Percentiles rank a stretch among this genome's conserved stretches.
phyloP scores from a whole-genome alignment of 345 rosid species.

The Salix dunnii region DNA sequence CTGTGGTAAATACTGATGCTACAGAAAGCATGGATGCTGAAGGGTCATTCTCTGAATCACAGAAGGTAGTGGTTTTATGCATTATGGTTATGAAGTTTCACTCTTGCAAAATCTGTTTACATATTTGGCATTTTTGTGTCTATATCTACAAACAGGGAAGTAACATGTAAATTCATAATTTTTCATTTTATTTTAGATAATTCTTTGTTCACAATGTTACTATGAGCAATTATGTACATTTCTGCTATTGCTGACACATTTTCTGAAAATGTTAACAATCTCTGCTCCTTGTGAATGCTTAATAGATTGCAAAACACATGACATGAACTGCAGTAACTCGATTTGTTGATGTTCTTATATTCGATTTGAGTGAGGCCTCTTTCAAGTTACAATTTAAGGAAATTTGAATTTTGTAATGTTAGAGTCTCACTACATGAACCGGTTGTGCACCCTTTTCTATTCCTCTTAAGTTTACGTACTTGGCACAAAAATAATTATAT shows the following conservation, averaged over 20 bases:
- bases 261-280: too few species aligned
- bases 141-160: neutral
- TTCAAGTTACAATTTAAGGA: too few species aligned
- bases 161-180: neutral
- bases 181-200: neutral
- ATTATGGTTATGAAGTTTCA: neutral
- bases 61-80: slow-evolving; percentile 47
- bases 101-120: neutral
- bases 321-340: too few species aligned
- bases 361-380: too few species aligned
- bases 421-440: too few species aligned
- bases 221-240: neutral
- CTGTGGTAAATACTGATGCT: slow-evolving; percentile 40
- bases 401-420: too few species aligned
- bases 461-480: neutral
- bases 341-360: too few species aligned
- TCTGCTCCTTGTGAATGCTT: too few species aligned
- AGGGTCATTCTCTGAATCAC: slow-evolving; percentile 37
- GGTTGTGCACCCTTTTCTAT: neutral
- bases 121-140: neutral
- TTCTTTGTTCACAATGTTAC: neutral
- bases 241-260: neutral
- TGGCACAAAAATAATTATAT: neutral
- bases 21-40: slow-evolving; percentile 44
- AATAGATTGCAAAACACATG: too few species aligned